Conservation (phyloP, 176 grass and related monocot species). For the Leersia perrieri region DNA sequence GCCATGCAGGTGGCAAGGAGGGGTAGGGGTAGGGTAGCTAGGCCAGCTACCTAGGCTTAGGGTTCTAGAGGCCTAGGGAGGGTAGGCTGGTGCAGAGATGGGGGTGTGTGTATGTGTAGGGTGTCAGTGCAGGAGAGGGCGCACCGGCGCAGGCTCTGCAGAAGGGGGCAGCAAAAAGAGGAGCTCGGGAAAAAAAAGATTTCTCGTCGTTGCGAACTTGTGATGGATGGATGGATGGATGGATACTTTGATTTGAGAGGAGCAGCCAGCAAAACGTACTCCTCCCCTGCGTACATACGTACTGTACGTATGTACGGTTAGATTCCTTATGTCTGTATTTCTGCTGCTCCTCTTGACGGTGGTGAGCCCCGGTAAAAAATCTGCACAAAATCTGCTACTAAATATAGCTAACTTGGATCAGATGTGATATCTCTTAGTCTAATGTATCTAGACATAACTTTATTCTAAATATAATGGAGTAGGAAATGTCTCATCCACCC, state of each 20-base stretch:
- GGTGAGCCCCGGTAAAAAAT: no score
- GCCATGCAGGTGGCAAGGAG: not conserved
- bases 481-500: no score
- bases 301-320: not conserved
- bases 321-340: not conserved
- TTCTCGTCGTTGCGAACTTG: not conserved
- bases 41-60: slow-evolving; percentile 4
- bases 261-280: not conserved
- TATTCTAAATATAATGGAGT: no score
- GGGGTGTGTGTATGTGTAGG: not conserved
- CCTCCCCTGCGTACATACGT: no score
- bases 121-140: slow-evolving; percentile 37
- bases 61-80: slow-evolving; percentile 28
- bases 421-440: no score
- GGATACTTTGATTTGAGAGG: not conserved
- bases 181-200: not conserved
- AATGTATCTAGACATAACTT: no score
- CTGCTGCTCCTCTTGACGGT: not conserved
- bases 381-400: no score
- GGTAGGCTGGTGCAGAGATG: slow-evolving; percentile 34
- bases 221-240: not conserved
- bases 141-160: not conserved
- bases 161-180: slow-evolving; percentile 32
- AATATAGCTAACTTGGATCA: no score
- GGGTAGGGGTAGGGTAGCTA: slow-evolving; percentile 9